Evolutionary conservation across 1,284 basidiomycete genomes (phyloP), one percentile per base, ranked within the genome.

Genomic region (Malassezia nana): DNA sequence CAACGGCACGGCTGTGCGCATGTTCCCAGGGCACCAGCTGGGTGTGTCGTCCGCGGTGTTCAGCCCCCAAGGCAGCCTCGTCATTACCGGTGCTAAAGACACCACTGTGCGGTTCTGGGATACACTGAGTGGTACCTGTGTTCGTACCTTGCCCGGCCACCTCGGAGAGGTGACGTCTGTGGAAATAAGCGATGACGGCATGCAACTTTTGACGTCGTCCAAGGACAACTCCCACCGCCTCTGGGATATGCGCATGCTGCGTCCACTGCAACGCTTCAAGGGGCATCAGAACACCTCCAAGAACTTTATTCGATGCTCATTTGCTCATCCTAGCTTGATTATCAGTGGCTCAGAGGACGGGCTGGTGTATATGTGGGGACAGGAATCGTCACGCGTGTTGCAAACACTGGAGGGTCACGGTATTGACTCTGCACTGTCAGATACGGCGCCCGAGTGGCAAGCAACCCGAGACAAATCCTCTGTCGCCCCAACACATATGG

Each of bases 251-350:
- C 43, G 62, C 30, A 65, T 65, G 58, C 57, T 74, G 4, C 49
- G 58, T 1, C 76, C 75, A 24, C 58, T 78, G 4, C 75, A 76
- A 47, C 63, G 78, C 3, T 79, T 78, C 64, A 78, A 75, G 24
- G 77, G 77, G 0, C 76, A 78, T 54, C 77, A 78, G 59, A 79
- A 79, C 58, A 78, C 78, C 9, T 76, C 76, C 20, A 77, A 78
- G 58, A 78, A 78, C 67, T 75, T 78, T 33, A 76, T 79, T 42
- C 70, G 77, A 6, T 72, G 72, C 25, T 62, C 67, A 15, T 79
- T 79, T 56, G 76, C 75, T 0, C 69, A 74, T 32, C 68, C 75
- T 12, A 71, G 69, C 10, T 64, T 78, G 44, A 63, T 79, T 26
- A 69, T 78, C 2, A 71, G 74, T 25, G 78, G 78, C 0, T 76